phyloP scores from a whole-genome alignment of 768 basidiomycete genomes.

The Mycena crocata region DNA sequence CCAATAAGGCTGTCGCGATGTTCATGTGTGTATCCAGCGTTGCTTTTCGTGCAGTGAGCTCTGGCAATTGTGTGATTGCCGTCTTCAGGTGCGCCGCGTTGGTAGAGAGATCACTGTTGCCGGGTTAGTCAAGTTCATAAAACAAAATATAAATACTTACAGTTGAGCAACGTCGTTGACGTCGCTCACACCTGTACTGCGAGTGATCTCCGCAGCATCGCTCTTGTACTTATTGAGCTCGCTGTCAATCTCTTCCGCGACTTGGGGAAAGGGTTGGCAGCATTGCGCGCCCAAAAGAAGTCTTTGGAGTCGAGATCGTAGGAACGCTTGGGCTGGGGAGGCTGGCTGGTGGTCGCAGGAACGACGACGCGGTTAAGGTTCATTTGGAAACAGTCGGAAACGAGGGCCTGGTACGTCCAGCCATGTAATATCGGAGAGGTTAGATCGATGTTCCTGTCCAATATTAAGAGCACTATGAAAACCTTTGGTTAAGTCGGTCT shows the following conservation, averaged over 20 bases:
- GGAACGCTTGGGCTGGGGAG: constrained; percentile 60
- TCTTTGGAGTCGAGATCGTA: constrained; percentile 99
- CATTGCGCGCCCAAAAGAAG: constrained; percentile 99
- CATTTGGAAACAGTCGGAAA: constrained; percentile 97
- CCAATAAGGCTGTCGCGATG: constrained; percentile 93
- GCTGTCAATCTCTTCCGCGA: constrained; percentile 95
- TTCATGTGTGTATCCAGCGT: constrained; percentile 99
- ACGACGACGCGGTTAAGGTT: constrained; percentile 95
- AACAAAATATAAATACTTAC: constrained; percentile 57
- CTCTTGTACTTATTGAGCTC: constrained; percentile 94
- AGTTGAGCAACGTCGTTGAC: constrained; percentile 95
- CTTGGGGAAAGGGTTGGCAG: constrained; percentile 97
- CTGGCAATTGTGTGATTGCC: constrained; percentile 96
- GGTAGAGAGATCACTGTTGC: constrained; percentile 81
- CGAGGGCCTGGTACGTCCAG: constrained; percentile 99
- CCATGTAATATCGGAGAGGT: constrained; percentile 95
- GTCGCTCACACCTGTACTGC: constrained; percentile 95
- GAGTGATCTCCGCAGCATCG: constrained; percentile 96
- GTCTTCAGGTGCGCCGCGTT: constrained; percentile 97
- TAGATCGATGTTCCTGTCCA: constrained; percentile 95
- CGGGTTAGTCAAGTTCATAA: constrained; percentile 7
- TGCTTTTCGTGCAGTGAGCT: constrained; percentile 95
- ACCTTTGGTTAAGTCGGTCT: constrained; percentile 28
- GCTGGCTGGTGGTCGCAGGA: constrained; percentile 69
- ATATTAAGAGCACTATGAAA: constrained; percentile 85